A percentile compares a stretch with the other conserved stretches of the same genome.
Conservation (phyloP, 1,139 yeast genomes). For the Nakaseomyces kungkrabaensis region DNA sequence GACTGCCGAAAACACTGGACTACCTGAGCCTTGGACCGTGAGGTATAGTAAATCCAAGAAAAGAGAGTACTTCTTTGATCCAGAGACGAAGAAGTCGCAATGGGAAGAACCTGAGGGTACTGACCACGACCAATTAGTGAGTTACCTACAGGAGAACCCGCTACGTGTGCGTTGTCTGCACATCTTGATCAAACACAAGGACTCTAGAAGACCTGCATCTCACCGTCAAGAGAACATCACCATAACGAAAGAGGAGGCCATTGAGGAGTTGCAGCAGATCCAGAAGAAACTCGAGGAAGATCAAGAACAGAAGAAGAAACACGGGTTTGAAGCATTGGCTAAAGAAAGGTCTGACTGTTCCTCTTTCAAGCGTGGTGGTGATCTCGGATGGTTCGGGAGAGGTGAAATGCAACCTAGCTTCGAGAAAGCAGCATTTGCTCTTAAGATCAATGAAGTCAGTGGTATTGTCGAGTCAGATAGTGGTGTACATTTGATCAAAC, state of each 20-base stretch:
- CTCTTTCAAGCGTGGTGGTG: constrained; percentile 83
- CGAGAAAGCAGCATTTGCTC: constrained; percentile 74
- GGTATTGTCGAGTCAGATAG: constrained; percentile 81
- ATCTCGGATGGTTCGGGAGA: constrained; percentile 75
- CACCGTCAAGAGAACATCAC: constrained; percentile 79
- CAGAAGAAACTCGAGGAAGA: constrained; percentile 66
- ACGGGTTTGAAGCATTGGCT: constrained; percentile 63
- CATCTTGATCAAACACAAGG: constrained; percentile 70
- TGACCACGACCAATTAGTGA: constrained; percentile 48
- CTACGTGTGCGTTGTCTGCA: constrained; percentile 63
- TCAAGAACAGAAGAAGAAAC: constrained; percentile 11
- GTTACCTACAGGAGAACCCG: constrained; percentile 46
- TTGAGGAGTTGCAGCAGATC: constrained; percentile 48
- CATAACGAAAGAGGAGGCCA: constrained; percentile 75
- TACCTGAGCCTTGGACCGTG: constrained; percentile 81
- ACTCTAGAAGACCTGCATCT: constrained; percentile 80
- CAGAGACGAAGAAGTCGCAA: constrained; percentile 58
- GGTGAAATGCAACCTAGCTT: constrained; percentile 95
- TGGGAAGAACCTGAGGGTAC: constrained; percentile 94
- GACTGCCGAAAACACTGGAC: constrained; percentile 40
- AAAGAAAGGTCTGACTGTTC: constrained; percentile 80
- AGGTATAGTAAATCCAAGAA: constrained; percentile 71
- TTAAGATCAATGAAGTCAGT: constrained; percentile 77
- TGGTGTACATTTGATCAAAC: constrained; percentile 80
- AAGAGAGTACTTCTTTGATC: constrained; percentile 72